Percentiles rank a stretch among this genome's conserved stretches.
phyloP scores from a whole-genome alignment of 2,329 filamentous ascomycete genomes.

The Sporothrix brunneoviolacea region DNA sequence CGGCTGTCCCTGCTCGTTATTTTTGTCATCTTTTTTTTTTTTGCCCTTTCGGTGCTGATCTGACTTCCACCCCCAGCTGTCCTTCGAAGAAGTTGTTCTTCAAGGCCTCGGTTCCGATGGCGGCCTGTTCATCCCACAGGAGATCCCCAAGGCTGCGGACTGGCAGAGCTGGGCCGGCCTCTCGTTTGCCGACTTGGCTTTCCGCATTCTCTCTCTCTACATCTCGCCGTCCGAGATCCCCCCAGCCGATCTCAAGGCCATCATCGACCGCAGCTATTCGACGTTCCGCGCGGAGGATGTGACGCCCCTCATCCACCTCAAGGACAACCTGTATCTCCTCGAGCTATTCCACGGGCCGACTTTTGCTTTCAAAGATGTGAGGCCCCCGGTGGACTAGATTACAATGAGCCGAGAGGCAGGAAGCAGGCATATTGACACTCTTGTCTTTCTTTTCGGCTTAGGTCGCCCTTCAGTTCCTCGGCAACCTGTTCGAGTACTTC shows the following conservation, averaged over 20 bases:
- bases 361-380: slow-evolving; percentile 88
- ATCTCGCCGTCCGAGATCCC: slow-evolving; percentile 82
- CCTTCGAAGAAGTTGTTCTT: slow-evolving; percentile 84
- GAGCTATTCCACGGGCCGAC: slow-evolving; percentile 96
- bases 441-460: background rate
- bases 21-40: background rate
- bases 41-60: background rate
- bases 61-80: slow-evolving; percentile 49
- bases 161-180: slow-evolving; percentile 67
- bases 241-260: slow-evolving; percentile 66
- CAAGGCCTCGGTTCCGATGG: slow-evolving; percentile 83
- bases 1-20: no score
- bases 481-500: slow-evolving; percentile 94
- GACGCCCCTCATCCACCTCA: slow-evolving; percentile 70
- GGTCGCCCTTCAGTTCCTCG: slow-evolving; percentile 77
- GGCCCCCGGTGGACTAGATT: background rate
- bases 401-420: background rate
- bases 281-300: slow-evolving; percentile 78
- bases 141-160: slow-evolving; percentile 52
- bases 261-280: slow-evolving; percentile 79
- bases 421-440: background rate
- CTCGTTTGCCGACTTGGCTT: slow-evolving; percentile 74
- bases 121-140: slow-evolving; percentile 82
- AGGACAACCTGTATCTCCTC: slow-evolving; percentile 72
- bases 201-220: slow-evolving; percentile 79